Evolutionary conservation across 192 early-diverging fungal species (phyloP).

Genomic region (Backusella circina): DNA sequence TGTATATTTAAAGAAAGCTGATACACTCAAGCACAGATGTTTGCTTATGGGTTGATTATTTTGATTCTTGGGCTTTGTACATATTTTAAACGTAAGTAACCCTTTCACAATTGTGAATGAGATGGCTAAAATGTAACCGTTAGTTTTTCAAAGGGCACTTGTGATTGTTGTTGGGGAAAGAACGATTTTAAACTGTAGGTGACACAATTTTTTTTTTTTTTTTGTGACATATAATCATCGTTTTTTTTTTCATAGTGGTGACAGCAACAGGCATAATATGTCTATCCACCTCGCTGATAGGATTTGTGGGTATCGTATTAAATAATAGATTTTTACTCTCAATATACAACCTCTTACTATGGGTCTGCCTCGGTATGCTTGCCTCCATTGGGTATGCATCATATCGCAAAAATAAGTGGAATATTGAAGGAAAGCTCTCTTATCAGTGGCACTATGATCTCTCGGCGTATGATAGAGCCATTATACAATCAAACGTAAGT

Average conservation of each 20-base stretch:
- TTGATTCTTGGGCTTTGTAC: not conserved
- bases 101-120: not conserved
- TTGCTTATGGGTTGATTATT: not conserved
- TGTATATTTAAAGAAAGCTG: not conserved
- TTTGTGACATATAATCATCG: not conserved
- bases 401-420: slow-evolving; percentile 21
- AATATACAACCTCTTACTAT: slow-evolving; percentile 34
- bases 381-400: not conserved
- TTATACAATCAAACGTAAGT: slow-evolving; percentile 17
- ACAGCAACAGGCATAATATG: not conserved
- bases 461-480: slow-evolving; percentile 4
- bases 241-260: not conserved
- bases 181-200: slow-evolving; percentile 7
- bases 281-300: slow-evolving; percentile 21
- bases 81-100: not conserved
- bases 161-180: slow-evolving; percentile 14
- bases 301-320: slow-evolving; percentile 35
- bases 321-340: slow-evolving; percentile 35
- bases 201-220: not conserved
- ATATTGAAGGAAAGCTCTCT: slow-evolving; percentile 13
- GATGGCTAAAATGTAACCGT: too few relatives aligned
- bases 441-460: slow-evolving; percentile 18
- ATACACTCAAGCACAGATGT: not conserved
- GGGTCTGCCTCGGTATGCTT: slow-evolving; percentile 17
- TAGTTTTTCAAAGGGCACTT: slow-evolving; percentile 10